Percentiles rank a stretch among this genome's conserved stretches.
Conservation (phyloP, 2,329 filamentous ascomycete species). For the Colletotrichum tabaci region DNA sequence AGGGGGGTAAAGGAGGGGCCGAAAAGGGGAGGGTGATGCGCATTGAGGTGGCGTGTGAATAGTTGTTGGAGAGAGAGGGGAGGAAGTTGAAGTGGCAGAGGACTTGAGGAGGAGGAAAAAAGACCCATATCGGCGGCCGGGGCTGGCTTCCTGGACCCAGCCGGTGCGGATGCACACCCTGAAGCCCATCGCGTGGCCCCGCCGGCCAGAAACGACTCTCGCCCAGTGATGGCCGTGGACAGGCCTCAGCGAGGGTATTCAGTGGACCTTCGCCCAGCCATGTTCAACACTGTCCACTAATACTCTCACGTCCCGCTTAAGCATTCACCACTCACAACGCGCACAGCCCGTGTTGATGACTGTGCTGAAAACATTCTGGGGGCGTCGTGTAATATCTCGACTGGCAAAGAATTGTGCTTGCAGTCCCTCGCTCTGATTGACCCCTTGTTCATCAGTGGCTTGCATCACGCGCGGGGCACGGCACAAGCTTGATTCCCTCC, state of each 20-base stretch:
- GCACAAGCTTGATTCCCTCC: conserved; percentile 10
- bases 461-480: conserved; percentile 31
- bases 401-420: conserved; percentile 11
- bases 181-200: conserved; percentile 5
- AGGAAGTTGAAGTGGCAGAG: not conserved
- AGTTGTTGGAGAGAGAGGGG: not conserved
- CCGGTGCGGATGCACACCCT: not conserved
- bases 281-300: conserved; percentile 19
- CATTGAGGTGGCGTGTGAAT: too few species aligned
- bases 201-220: not conserved
- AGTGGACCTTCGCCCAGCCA: conserved; percentile 31
- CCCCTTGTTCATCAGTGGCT: conserved; percentile 3
- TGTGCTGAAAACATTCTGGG: conserved; percentile 30
- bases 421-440: not conserved
- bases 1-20: not conserved
- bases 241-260: conserved; percentile 34
- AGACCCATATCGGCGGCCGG: not conserved
- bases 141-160: not conserved
- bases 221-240: conserved; percentile 28
- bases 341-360: conserved; percentile 18
- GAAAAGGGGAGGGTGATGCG: not conserved
- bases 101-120: not conserved
- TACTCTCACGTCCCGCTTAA: conserved; percentile 24
- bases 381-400: conserved; percentile 9
- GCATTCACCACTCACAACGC: conserved; percentile 34